Conservation (phyloP, 306 rosid genomes). For the Cucumis melo region DNA sequence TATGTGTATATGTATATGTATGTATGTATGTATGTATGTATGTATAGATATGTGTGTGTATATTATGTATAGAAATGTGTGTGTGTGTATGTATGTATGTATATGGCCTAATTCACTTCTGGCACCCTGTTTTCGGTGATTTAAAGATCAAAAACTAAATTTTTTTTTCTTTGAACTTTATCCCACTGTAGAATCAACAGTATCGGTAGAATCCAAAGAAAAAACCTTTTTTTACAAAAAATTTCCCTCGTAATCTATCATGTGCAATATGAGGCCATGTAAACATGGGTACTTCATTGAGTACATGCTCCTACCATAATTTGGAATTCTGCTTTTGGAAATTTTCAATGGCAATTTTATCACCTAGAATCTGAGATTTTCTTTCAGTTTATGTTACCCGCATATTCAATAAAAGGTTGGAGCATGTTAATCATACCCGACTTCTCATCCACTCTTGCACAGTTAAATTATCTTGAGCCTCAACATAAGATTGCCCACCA, state of each 20-base stretch:
- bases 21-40: no score
- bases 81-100: no score
- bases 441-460: constrained; percentile 93
- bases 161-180: not conserved
- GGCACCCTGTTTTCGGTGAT: not conserved
- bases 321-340: not conserved
- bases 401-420: not conserved
- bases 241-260: not conserved
- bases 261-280: not conserved
- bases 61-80: no score
- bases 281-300: not conserved
- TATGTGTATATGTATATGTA: no score
- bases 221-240: not conserved
- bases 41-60: no score
- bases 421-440: constrained; percentile 35
- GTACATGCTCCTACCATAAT: not conserved
- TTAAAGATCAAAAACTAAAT: not conserved
- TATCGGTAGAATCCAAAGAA: not conserved
- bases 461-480: constrained; percentile 79
- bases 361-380: not conserved
- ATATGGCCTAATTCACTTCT: not conserved
- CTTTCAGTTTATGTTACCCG: not conserved
- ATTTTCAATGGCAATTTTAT: not conserved
- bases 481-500: constrained; percentile 92
- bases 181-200: not conserved